These are phyloP conservation scores for Nyssa sinensis DNA, from an alignment of 148 eudicot species.

Conservation along the genomic window DNA sequence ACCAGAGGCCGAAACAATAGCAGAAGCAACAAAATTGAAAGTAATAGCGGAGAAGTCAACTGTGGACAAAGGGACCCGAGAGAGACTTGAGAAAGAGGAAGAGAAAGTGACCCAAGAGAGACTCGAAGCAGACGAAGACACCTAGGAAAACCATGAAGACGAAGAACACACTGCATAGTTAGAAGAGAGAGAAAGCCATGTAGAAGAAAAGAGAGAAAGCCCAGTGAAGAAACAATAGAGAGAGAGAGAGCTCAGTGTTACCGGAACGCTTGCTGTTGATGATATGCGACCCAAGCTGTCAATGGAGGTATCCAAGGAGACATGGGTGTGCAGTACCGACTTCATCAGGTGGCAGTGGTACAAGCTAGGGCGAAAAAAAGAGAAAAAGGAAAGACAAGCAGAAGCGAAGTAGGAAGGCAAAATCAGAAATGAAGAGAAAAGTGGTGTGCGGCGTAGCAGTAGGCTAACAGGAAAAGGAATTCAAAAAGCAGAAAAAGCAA, in stretches of 20 bases:
- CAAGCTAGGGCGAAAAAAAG: no score
- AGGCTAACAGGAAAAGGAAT: no score
- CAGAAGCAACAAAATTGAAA: slow-evolving; percentile 14
- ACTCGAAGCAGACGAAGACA: neutral
- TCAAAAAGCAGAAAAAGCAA: no score
- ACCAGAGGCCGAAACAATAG: neutral
- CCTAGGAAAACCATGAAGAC: neutral
- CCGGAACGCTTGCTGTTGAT: slow-evolving; percentile 88
- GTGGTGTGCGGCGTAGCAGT: no score
- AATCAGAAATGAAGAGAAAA: no score
- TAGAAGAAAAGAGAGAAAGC: neutral
- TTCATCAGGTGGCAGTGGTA: slow-evolving; percentile 60
- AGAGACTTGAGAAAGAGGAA: neutral
- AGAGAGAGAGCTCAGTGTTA: slow-evolving; percentile 23
- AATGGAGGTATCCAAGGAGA: slow-evolving; percentile 94
- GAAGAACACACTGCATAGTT: neutral
- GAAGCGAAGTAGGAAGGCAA: no score
- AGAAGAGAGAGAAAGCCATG: slow-evolving; percentile 5
- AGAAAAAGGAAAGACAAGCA: no score
- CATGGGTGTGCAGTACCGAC: slow-evolving; percentile 87
- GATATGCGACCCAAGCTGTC: slow-evolving; percentile 96
- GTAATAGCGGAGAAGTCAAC: neutral
- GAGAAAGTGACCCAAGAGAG: slow-evolving; percentile 11
- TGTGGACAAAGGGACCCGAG: slow-evolving; percentile 2
- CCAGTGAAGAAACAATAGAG: neutral